phyloP scores from a whole-genome alignment of 192 early-diverging fungal genomes.

The Coemansia sp. region DNA sequence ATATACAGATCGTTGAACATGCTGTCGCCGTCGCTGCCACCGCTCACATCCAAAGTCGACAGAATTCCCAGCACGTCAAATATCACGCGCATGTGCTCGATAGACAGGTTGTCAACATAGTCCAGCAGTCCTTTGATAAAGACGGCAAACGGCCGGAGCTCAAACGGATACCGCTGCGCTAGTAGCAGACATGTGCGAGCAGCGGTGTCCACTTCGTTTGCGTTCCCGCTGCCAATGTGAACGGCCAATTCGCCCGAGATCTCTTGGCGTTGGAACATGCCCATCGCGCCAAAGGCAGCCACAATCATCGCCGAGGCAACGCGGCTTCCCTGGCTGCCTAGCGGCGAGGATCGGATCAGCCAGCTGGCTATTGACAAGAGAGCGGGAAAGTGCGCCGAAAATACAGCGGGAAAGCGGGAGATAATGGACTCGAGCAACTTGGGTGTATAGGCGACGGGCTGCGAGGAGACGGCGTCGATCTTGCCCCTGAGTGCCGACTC shows the following conservation, averaged over 20 bases:
- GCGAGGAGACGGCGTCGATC: constrained; percentile 20
- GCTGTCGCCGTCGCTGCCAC: constrained; percentile 30
- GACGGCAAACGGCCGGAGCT: constrained; percentile 60
- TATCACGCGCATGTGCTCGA: constrained; percentile 64
- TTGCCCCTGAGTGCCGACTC: constrained; percentile 24
- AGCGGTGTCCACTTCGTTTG: constrained; percentile 64
- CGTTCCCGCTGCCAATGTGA: constrained; percentile 73
- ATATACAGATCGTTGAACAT: constrained; percentile 74
- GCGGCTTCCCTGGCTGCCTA: constrained; percentile 49
- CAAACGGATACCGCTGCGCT: constrained; percentile 47
- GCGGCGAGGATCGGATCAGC: constrained; percentile 52
- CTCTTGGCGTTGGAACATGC: constrained; percentile 74
- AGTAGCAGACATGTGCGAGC: constrained; percentile 58
- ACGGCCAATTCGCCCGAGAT: constrained; percentile 73
- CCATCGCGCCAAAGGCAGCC: constrained; percentile 45
- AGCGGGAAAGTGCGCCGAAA: constrained; percentile 37
- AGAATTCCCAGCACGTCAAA: constrained; percentile 68
- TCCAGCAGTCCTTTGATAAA: constrained; percentile 75
- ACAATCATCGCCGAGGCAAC: constrained; percentile 27
- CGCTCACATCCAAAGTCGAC: constrained; percentile 30
- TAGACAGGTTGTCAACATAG: constrained; percentile 66
- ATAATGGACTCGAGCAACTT: constrained; percentile 12
- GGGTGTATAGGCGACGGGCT: constrained; percentile 28
- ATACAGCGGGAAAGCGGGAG: constrained; percentile 22
- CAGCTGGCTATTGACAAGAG: constrained; percentile 62